Evolutionary conservation across 306 rosid species (phyloP).

Genomic region (Malus sieversii): DNA sequence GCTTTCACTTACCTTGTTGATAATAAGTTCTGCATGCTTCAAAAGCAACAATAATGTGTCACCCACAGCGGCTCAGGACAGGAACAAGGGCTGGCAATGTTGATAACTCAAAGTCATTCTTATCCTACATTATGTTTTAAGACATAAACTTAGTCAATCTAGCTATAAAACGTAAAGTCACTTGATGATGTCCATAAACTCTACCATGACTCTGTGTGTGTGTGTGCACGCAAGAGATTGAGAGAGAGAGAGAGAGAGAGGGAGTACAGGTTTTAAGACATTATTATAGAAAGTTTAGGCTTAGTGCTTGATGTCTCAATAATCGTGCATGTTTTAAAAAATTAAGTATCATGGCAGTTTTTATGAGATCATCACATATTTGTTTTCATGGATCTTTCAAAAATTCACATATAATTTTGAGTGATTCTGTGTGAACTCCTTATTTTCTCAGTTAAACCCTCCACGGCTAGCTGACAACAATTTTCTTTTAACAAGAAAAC

Average conservation of each 20-base stretch:
- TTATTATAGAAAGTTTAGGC: background rate
- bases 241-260: background rate
- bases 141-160: background rate
- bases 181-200: background rate
- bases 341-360: background rate
- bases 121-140: slow-evolving; percentile 51
- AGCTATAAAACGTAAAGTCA: background rate
- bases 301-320: background rate
- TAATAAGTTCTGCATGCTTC: slow-evolving; percentile 83
- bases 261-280: background rate
- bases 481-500: background rate
- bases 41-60: slow-evolving; percentile 82
- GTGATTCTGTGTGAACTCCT: background rate
- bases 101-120: slow-evolving; percentile 84
- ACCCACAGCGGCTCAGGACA: slow-evolving; percentile 78
- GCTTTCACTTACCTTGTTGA: slow-evolving; percentile 62
- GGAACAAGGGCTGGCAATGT: slow-evolving; percentile 96
- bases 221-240: rapidly evolving
- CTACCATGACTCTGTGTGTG: background rate
- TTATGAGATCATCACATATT: background rate
- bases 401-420: background rate
- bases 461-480: background rate
- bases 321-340: background rate
- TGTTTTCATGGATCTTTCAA: background rate
- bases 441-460: background rate